phyloP scores from a whole-genome alignment of 2,329 filamentous ascomycete species.

The Penicillium sp. region DNA sequence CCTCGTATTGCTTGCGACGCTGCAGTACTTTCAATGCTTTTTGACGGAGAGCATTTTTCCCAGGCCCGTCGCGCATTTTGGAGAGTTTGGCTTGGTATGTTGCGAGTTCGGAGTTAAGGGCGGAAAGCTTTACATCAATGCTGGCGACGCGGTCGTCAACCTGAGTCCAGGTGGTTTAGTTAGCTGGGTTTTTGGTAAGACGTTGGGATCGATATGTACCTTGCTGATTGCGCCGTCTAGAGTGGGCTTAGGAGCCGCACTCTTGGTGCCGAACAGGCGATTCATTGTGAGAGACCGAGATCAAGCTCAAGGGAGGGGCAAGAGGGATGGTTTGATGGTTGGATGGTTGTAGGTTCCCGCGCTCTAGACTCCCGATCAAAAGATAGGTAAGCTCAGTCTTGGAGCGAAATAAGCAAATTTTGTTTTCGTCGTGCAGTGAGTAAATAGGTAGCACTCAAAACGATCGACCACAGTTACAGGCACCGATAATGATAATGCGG shows the following conservation, averaged over 20 bases:
- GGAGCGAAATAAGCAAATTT: not conserved
- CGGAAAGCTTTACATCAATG: conserved; percentile 92
- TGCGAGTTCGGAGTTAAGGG: conserved; percentile 84
- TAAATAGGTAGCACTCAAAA: not conserved
- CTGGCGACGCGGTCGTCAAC: conserved; percentile 78
- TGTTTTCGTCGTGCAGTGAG: not conserved
- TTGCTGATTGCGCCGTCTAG: conserved; percentile 80
- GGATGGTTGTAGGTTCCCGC: not conserved
- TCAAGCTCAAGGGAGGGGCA: not conserved
- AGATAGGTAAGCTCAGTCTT: not conserved
- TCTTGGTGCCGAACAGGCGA: conserved; percentile 88
- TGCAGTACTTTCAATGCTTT: conserved; percentile 94
- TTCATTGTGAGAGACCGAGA: conserved; percentile 66
- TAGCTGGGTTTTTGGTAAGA: not conserved
- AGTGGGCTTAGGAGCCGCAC: conserved; percentile 83
- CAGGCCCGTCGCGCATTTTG: conserved; percentile 94
- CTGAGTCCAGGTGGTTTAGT: conserved; percentile 40
- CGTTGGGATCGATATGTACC: conserved; percentile 48
- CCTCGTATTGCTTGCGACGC: conserved; percentile 90
- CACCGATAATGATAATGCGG: conserved; percentile 16
- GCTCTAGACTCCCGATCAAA: not conserved
- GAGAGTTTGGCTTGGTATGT: conserved; percentile 83
- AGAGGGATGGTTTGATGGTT: not conserved
- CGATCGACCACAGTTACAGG: conserved; percentile 3
- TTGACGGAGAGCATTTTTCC: conserved; percentile 87